Base-by-base conservation (phyloP, 768 basidiomycete genomes). In the Crepidotus variabilis region DNA sequence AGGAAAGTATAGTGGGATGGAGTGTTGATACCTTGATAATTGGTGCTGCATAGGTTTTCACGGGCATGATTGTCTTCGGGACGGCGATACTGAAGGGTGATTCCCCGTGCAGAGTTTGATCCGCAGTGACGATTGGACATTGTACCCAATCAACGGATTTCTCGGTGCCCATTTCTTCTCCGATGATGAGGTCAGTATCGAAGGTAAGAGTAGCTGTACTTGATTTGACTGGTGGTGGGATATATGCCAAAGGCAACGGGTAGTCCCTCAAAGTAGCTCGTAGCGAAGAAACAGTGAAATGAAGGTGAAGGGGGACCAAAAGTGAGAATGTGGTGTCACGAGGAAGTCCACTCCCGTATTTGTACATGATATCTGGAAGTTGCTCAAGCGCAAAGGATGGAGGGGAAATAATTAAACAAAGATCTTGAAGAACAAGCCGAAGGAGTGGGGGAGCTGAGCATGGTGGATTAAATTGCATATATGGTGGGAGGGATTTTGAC, bases 61-160 rank as follows among this genome's bases (percentile, higher is more conserved):
- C 89, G 0, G 95, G 90, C 90, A 94, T 96, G 56, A 93, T 87
- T 0, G 94, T 95, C 70, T 95, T 97, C 1, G 94, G 92, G 33
- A 96, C 78, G 43, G 71, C 60, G 39, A 94, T 70, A 22, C 74
- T 75, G 48, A 94, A 78, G 5, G 81, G 76, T 1, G 73, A 69
- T 24, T 81, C 75, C 6, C 79, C 82, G 24, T 74, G 72, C 33
- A 78, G 67, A 28, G 83, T 84, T 24, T 81, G 78, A 53, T 82
- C 72, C 2, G 72, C 67, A n/a, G 80, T 78, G 50, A 88, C 72
- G 58, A 97, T 77, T 3, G 78, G 74, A 62, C 86, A 90, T 14
- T 84, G 68, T 20, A 93, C 73, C 85, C 88, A 90, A 58, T 88
- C 78, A 33, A 88, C 81, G 0, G 90, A 89, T 33, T 76, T 66